Conservation (phyloP, 306 rosid species). For the Casuarina cunninghamiana region DNA sequence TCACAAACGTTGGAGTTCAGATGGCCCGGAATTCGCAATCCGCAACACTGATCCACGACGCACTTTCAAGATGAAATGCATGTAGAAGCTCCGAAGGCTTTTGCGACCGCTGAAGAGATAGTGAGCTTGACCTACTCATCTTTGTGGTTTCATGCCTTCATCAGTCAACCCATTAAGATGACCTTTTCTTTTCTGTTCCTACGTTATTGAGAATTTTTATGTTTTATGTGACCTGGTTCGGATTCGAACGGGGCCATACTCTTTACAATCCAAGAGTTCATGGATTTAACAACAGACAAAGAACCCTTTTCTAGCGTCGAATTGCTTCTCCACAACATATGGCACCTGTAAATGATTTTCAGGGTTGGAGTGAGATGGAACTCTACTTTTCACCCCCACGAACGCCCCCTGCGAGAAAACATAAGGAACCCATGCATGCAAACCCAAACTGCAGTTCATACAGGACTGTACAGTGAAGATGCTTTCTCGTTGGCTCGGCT, state of each 20-base stretch:
- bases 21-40: background rate
- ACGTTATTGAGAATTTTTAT: background rate
- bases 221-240: background rate
- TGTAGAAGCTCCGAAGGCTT: background rate
- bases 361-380: background rate
- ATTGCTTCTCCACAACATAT: background rate
- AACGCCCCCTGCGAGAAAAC: background rate
- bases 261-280: background rate
- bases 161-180: background rate
- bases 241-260: background rate
- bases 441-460: background rate
- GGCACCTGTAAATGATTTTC: background rate
- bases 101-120: background rate
- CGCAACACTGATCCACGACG: background rate
- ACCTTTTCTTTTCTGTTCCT: background rate
- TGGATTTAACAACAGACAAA: background rate
- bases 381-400: background rate
- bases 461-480: no score
- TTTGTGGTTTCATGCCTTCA: background rate
- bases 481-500: no score
- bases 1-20: background rate
- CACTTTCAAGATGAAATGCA: background rate
- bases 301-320: background rate
- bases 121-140: background rate
- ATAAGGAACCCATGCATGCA: conserved; percentile 3